Evolutionary conservation across 2,329 filamentous ascomycete genomes (phyloP).

Genomic region (Fusarium keratoplasticum): DNA sequence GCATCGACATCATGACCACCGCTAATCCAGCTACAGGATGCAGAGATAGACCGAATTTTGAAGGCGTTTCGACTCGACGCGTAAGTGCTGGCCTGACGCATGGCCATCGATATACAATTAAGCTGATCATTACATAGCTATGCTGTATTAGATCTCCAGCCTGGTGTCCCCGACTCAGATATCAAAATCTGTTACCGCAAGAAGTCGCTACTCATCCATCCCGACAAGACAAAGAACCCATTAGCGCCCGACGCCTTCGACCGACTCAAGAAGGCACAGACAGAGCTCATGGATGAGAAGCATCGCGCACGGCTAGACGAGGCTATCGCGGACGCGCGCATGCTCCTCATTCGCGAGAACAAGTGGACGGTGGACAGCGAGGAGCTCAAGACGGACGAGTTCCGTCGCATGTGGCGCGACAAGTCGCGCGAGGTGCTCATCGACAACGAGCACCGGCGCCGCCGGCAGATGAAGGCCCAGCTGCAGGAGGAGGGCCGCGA

Average conservation of each 20-base stretch:
- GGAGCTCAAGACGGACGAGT: constrained; percentile 86
- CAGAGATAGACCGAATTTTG: constrained; percentile 94
- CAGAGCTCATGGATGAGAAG: constrained; percentile 93
- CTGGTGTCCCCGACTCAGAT: constrained; percentile 93
- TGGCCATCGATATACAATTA: neutral
- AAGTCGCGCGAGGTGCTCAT: constrained; percentile 92
- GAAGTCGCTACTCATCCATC: constrained; percentile 98
- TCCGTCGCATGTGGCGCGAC: constrained; percentile 86
- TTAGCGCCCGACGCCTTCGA: constrained; percentile 95
- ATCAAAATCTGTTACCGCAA: constrained; percentile 96
- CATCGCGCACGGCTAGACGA: constrained; percentile 88
- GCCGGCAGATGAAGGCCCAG: constrained; percentile 89
- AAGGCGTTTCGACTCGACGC: constrained; percentile 83
- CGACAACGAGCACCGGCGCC: constrained; percentile 88
- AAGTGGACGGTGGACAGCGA: constrained; percentile 92
- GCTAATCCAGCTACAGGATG: constrained; percentile 70
- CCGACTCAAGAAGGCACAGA: constrained; percentile 93
- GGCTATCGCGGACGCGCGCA: constrained; percentile 93
- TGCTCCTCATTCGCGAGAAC: constrained; percentile 92
- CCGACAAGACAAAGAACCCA: constrained; percentile 95
- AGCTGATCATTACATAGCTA: constrained; percentile 67
- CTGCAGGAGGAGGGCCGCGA: constrained; percentile 96
- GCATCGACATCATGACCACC: constrained; percentile 9
- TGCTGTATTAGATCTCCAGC: constrained; percentile 93
- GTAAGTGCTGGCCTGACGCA: constrained; percentile 49